Conservation (phyloP, 129 eudicot genomes). For the Heracleum sosnowskyi region DNA sequence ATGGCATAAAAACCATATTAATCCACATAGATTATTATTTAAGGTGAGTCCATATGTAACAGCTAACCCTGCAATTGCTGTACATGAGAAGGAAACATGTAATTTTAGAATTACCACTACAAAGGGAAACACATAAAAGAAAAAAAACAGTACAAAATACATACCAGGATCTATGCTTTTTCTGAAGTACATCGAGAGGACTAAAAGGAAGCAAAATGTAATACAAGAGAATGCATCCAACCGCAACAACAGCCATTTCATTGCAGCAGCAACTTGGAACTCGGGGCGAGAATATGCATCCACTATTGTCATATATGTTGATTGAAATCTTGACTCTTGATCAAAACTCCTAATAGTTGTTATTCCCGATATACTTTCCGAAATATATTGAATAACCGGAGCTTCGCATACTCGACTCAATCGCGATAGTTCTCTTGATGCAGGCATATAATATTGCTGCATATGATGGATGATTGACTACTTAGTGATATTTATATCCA, state of each 20-base stretch:
- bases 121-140: neutral
- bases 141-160: neutral
- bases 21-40: slow-evolving; percentile 41
- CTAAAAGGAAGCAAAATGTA: neutral
- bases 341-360: slow-evolving; percentile 81
- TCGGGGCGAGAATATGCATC: slow-evolving; percentile 72
- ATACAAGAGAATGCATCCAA: neutral
- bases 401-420: slow-evolving; percentile 86
- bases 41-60: slow-evolving; percentile 86
- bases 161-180: neutral
- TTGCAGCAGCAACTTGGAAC: slow-evolving; percentile 81
- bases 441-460: slow-evolving; percentile 74
- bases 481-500: too few species aligned
- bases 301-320: slow-evolving; percentile 54
- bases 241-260: slow-evolving; percentile 90
- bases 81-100: neutral
- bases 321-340: slow-evolving; percentile 57
- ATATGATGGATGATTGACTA: slow-evolving; percentile 3
- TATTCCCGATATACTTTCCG: slow-evolving; percentile 88
- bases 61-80: slow-evolving; percentile 82
- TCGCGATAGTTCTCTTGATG: slow-evolving; percentile 90
- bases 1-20: slow-evolving; percentile 65
- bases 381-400: slow-evolving; percentile 88
- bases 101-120: neutral
- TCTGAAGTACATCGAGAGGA: neutral